Base-by-base conservation (phyloP, 2,329 filamentous ascomycete genomes). In the Cladosporium sp. region DNA sequence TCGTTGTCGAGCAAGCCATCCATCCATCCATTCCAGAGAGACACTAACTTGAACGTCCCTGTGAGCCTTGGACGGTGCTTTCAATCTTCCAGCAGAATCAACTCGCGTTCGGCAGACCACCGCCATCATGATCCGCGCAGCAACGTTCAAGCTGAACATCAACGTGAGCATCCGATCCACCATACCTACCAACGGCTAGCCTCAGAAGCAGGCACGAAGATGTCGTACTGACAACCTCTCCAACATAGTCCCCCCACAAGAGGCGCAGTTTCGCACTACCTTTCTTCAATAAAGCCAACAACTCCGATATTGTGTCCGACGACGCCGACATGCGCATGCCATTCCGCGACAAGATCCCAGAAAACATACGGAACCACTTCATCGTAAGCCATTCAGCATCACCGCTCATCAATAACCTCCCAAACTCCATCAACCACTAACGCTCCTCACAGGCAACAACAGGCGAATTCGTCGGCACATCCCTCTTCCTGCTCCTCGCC, bases 401-500 rank as follows among this genome's bases (percentile, higher is more conserved):
- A 3, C 2, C 23, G 2, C 14, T 26, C 48, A 25, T 4, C 39
- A 16, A 46, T 18, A 18, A 6, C 28, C 28, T 7, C 7, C 28
- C n/a, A n/a, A n/a, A n/a, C 28, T 28, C 28, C 7, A 28, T 7
- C 28, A 28, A 39, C 36, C 36, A n/a, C 36, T 39, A 5, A 39
- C 36, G 2, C 5, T 5, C 36, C 16, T n/a, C 14, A 14, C 10
- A 53, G 49, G 49, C 75, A 28, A 69, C 73, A 63, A 66, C 66
- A 46, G 77, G 77, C 63, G 79, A 82, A 62, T 81, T 78, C 56
- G 78, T 80, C 8, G 80, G 79, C 28, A 81, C 80, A 0, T 77
- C 78, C 8, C 76, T 82, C 66, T 82, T 82, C 63, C 74, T 82
- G 34, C 81, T 77, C 74, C 80, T 82, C 61, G 80, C 80, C 18